These are phyloP conservation scores for Nannochloropsis granulata DNA, from an alignment of 108 stramenopile genomes.

Conservation along the genomic window DNA sequence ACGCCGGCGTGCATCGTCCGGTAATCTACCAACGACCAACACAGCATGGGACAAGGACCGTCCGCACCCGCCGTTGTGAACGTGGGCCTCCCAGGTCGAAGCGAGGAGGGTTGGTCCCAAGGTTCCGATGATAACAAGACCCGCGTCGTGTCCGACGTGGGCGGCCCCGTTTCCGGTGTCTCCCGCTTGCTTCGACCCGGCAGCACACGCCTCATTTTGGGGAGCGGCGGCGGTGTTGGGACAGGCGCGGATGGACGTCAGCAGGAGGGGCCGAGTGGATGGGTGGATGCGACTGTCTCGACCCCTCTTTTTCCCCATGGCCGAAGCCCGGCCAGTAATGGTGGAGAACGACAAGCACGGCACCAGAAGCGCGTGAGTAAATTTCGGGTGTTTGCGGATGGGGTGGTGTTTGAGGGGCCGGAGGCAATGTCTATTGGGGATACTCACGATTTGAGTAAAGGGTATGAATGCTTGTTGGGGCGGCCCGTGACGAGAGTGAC, in stretches of 20 bases:
- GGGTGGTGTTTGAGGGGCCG: not conserved
- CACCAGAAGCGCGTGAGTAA: not conserved
- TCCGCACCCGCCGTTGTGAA: not conserved
- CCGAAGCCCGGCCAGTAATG: not conserved
- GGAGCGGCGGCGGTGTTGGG: not conserved
- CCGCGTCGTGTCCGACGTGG: not conserved
- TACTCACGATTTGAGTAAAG: not conserved
- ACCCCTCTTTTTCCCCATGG: not conserved
- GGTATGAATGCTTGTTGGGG: not conserved
- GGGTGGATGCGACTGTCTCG: not conserved
- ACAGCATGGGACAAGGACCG: not conserved
- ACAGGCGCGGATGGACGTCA: not conserved
- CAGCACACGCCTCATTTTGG: not conserved
- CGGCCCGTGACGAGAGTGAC: not conserved
- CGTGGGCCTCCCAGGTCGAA: not conserved
- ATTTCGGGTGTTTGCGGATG: not conserved
- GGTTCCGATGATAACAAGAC: not conserved
- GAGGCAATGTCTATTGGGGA: not conserved
- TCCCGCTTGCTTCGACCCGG: not conserved
- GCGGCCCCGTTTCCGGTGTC: not conserved
- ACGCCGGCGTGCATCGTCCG: too few species aligned
- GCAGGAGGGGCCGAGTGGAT: not conserved
- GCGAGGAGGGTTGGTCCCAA: not conserved
- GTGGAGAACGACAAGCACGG: not conserved
- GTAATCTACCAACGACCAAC: not conserved